These are phyloP conservation scores for Mortierella sp. DNA, from an alignment of 371 early-diverging fungal species.

Conservation along the genomic window DNA sequence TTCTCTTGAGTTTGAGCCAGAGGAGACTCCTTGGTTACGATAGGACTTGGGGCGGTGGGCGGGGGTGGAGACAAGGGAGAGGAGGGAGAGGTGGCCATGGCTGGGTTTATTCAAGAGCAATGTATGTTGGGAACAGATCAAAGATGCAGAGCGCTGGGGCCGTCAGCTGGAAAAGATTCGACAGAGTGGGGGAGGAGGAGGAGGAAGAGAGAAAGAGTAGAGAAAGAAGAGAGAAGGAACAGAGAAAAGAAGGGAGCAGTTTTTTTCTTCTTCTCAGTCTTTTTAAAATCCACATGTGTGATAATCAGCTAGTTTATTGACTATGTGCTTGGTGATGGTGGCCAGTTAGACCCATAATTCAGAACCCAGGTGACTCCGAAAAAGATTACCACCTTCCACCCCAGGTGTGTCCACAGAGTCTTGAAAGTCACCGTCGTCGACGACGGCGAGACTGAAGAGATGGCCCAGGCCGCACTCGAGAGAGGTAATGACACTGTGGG, in stretches of 20 bases:
- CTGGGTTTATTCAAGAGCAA: too few species aligned
- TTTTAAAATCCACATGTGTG: background rate
- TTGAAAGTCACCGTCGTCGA: conserved; percentile 13
- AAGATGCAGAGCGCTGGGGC: too few species aligned
- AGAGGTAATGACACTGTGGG: background rate
- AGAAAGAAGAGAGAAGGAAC: background rate
- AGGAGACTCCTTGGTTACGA: too few species aligned
- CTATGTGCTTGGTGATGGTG: background rate
- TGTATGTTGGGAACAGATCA: background rate
- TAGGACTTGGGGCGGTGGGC: too few species aligned
- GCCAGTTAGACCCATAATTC: conserved; percentile 11
- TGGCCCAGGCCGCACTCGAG: background rate
- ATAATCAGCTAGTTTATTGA: background rate
- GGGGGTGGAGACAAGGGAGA: too few species aligned
- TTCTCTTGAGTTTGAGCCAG: too few species aligned
- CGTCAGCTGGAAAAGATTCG: too few species aligned
- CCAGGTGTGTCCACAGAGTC: conserved; percentile 26
- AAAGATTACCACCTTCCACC: conserved; percentile 31
- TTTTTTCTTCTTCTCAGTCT: background rate
- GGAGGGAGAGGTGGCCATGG: too few species aligned
- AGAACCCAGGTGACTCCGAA: conserved; percentile 27
- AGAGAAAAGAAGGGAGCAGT: background rate
- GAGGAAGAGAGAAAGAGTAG: background rate
- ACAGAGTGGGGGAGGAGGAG: too few species aligned
- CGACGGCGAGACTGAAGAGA: background rate